These are phyloP conservation scores for Boletus bicolor DNA, from an alignment of 768 basidiomycete genomes.

Conservation along the genomic window DNA sequence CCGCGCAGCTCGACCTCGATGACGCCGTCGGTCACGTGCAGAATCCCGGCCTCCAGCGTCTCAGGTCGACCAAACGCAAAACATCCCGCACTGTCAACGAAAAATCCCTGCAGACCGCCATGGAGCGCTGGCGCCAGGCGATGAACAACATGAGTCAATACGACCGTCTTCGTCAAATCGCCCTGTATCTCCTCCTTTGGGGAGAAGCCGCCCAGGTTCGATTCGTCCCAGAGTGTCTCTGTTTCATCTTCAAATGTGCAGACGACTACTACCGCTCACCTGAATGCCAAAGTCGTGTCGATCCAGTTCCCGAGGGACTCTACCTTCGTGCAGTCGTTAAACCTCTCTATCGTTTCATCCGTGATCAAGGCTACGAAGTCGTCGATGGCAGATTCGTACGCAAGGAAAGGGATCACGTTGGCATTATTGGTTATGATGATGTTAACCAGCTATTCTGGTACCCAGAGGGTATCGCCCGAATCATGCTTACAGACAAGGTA, in stretches of 20 bases:
- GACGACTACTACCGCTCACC: constrained; percentile 99
- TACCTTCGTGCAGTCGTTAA: constrained; percentile 89
- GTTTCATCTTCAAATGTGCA: constrained; percentile 99
- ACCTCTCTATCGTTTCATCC: constrained; percentile 92
- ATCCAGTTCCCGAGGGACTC: constrained; percentile 93
- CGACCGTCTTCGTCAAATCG: constrained; percentile 94
- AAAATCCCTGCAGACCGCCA: constrained; percentile 74
- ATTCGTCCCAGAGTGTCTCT: constrained; percentile 93
- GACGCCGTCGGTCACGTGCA: constrained; percentile 92
- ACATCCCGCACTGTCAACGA: constrained; percentile 53
- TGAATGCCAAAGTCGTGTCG: constrained; percentile 92
- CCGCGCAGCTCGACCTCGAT: constrained; percentile 96
- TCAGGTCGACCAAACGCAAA: constrained; percentile 67
- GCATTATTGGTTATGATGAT: constrained; percentile 98
- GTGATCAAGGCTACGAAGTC: constrained; percentile 97
- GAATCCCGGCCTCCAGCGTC: constrained; percentile 84
- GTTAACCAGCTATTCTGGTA: constrained; percentile 99
- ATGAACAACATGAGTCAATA: constrained; percentile 99
- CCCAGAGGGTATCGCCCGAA: constrained; percentile 94
- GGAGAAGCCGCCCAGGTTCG: constrained; percentile 98
- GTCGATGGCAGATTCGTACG: constrained; percentile 93
- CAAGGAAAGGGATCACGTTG: constrained; percentile 88
- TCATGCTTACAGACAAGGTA: constrained; percentile 86
- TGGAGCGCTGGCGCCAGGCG: constrained; percentile 92
- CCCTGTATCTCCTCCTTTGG: constrained; percentile 94